Evolutionary conservation across 768 basidiomycete genomes (phyloP), one percentile per base, ranked within the genome.

Genomic region (Cystobasidiopsis lactophilus): DNA sequence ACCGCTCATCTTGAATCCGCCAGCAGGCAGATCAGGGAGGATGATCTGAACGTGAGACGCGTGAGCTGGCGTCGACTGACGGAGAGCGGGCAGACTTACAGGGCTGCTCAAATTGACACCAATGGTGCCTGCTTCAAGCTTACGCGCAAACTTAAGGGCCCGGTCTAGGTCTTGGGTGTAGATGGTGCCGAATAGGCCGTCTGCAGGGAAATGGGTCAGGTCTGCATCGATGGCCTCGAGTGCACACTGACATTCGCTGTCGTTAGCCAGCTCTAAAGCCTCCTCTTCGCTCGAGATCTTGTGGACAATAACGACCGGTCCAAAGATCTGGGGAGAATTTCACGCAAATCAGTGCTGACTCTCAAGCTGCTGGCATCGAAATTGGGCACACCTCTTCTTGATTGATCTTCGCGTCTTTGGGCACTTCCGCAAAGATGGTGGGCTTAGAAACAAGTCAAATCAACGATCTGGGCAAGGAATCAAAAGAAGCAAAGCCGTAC

Each of bases 381-480:
- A 7, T 43, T 19, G 19, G 19, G 23, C 55, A 53, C 29, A 55
- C 44, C 59, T 66, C 66, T 52, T 69, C 67, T 39, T 57, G 58
- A 58, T 80, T 77, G 54, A 84, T 80, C 65, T 74, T 77, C 78
- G 83, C 83, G 31, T 77, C 72, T 3, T 74, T 70, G 29, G 66
- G 72, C 9, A 72, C 71, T 56, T 80, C 70, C 9, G 78, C 75
- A 67, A 85, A 79, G 62, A 86, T 73, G 13, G 85, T 85, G 79
- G 84, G 62, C 40, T 63, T 62, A 48, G 85, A 74, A 66, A 77
- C 85, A 69, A n/a, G n/a, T n/a, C n/a, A n/a, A n/a, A n/a, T n/a
- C n/a, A n/a, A n/a, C n/a, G n/a, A n/a, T n/a, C 69, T 71, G 83
- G 1, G 79, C n/a, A 35, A 16, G 33, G 33, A 35, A 35, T 7